Conservation (phyloP, 164 flowering plant species). For the Sedum album region DNA sequence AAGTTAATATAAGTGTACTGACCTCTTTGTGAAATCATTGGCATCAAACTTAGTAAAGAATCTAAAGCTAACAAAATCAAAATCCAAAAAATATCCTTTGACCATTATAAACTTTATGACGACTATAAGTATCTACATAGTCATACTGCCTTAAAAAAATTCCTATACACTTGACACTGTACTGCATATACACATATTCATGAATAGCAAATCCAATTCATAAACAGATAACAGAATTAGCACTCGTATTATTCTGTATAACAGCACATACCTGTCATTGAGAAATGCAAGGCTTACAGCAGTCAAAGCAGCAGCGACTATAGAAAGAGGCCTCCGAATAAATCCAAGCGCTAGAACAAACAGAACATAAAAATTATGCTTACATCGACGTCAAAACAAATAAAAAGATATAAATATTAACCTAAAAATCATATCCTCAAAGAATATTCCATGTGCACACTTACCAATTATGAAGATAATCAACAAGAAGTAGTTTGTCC, state of each 20-base stretch:
- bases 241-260: background rate
- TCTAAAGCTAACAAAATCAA: background rate
- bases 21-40: background rate
- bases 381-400: background rate
- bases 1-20: background rate
- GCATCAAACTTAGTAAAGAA: background rate
- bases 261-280: conserved; percentile 66
- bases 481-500: conserved; percentile 5
- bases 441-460: background rate
- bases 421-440: background rate
- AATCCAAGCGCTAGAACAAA: conserved; percentile 63
- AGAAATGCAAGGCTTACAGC: conserved; percentile 71
- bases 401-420: background rate
- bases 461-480: conserved; percentile 1
- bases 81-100: background rate
- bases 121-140: background rate
- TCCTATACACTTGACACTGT: background rate
- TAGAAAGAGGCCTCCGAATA: conserved; percentile 71
- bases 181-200: background rate
- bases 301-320: conserved; percentile 75
- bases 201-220: background rate
- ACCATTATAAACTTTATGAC: background rate
- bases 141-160: background rate
- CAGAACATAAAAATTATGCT: background rate
- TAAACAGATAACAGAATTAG: background rate